These are phyloP conservation scores for Penicillium expansum DNA, from an alignment of 2,329 filamentous ascomycete species.

Conservation along the genomic window DNA sequence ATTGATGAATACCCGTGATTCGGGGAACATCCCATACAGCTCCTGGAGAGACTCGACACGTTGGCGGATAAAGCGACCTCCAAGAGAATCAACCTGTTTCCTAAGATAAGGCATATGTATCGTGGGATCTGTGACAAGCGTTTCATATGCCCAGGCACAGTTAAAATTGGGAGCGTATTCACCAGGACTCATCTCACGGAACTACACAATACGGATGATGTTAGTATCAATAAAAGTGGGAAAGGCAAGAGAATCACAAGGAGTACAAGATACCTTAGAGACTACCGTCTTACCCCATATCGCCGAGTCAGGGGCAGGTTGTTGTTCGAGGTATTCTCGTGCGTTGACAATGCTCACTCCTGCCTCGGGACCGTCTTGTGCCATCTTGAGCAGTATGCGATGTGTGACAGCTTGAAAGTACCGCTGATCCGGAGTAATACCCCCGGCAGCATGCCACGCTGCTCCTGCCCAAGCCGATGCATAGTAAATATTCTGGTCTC, in stretches of 20 bases:
- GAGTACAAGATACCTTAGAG: slow-evolving; percentile 28
- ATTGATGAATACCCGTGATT: slow-evolving; percentile 39
- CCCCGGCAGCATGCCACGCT: slow-evolving; percentile 40
- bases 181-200: slow-evolving; percentile 29
- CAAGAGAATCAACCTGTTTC: slow-evolving; percentile 29
- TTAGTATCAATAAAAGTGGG: not conserved
- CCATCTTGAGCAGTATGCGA: slow-evolving; percentile 37
- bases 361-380: slow-evolving; percentile 31
- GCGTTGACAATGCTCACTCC: slow-evolving; percentile 37
- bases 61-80: slow-evolving; percentile 36
- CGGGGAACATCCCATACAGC: slow-evolving; percentile 36
- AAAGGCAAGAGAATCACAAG: not conserved
- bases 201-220: slow-evolving; percentile 22
- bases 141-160: slow-evolving; percentile 37
- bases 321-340: slow-evolving; percentile 36
- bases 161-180: slow-evolving; percentile 37
- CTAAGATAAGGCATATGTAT: slow-evolving; percentile 38
- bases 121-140: slow-evolving; percentile 39
- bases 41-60: slow-evolving; percentile 35
- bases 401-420: slow-evolving; percentile 38
- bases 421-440: slow-evolving; percentile 34
- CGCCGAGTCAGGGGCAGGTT: slow-evolving; percentile 33
- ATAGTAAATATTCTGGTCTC: slow-evolving; percentile 37
- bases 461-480: slow-evolving; percentile 42
- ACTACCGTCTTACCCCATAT: slow-evolving; percentile 38